These are phyloP conservation scores for Malassezia japonica DNA, from an alignment of 1,284 basidiomycete species.

Conservation along the genomic window DNA sequence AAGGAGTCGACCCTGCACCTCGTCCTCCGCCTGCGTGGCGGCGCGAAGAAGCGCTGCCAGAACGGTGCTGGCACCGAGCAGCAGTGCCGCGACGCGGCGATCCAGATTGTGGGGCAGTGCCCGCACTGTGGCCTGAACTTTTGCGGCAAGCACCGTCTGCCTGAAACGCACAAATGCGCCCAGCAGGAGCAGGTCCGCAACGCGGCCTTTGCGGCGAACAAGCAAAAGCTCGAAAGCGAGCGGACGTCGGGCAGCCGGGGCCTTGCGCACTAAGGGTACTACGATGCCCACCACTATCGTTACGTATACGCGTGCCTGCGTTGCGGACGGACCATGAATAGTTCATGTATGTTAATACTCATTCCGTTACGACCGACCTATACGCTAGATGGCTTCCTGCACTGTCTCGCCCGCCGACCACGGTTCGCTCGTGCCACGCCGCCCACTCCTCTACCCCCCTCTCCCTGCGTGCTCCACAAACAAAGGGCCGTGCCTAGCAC, in stretches of 20 bases:
- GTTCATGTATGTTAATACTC: no score
- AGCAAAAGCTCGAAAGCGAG: slow-evolving; percentile 46
- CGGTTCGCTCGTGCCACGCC: no score
- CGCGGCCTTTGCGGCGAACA: slow-evolving; percentile 45
- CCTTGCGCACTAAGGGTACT: slow-evolving; percentile 35
- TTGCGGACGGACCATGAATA: no score
- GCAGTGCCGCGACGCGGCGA: slow-evolving; percentile 45
- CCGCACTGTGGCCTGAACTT: slow-evolving; percentile 46
- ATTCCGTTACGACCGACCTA: no score
- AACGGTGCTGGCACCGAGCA: slow-evolving; percentile 36
- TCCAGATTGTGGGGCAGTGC: slow-evolving; percentile 46
- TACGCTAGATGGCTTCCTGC: no score
- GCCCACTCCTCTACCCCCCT: no score
- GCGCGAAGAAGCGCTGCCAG: slow-evolving; percentile 45
- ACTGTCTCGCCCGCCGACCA: no score
- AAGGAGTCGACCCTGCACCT: slow-evolving; percentile 53
- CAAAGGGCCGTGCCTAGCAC: no score
- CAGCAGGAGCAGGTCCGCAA: slow-evolving; percentile 40
- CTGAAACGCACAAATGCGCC: slow-evolving; percentile 43
- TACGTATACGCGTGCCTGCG: no score
- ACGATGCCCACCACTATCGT: no score
- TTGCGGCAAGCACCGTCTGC: slow-evolving; percentile 44
- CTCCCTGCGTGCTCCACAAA: no score
- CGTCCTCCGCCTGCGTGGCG: slow-evolving; percentile 44
- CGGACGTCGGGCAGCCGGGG: slow-evolving; percentile 37